Evolutionary conservation across 1,139 yeast genomes (phyloP).

Genomic region (Yamadazyma trypodendri): DNA sequence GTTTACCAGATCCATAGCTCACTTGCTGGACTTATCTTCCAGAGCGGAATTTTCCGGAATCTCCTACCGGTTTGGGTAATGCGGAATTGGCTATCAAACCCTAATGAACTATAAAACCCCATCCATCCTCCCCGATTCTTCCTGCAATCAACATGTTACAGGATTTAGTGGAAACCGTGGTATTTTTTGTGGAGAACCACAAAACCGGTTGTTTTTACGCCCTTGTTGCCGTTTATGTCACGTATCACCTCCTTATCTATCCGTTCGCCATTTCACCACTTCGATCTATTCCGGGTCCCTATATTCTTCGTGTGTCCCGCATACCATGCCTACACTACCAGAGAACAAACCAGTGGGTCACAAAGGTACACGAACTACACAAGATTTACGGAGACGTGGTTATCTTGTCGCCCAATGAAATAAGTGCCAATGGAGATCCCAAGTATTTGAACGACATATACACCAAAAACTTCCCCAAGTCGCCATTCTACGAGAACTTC

Average conservation of each 20-base stretch:
- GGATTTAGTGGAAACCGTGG: conserved; percentile 4
- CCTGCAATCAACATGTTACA: conserved; percentile 9
- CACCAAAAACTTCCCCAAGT: conserved; percentile 56
- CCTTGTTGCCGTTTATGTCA: conserved; percentile 5
- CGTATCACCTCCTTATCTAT: conserved; percentile 35
- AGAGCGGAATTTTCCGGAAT: too few relatives aligned
- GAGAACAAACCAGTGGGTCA: conserved; percentile 53
- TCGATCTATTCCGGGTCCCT: conserved; percentile 61
- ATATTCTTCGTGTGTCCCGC: conserved; percentile 43
- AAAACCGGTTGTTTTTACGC: conserved; percentile 1
- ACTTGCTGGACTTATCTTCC: too few relatives aligned
- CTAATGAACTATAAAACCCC: too few relatives aligned
- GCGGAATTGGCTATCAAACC: too few relatives aligned
- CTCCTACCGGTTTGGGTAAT: too few relatives aligned
- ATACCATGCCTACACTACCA: conserved; percentile 53
- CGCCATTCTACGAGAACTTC: conserved; percentile 61
- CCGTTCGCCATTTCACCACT: conserved; percentile 54
- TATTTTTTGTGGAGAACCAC: conserved; percentile 10
- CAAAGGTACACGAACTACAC: conserved; percentile 52
- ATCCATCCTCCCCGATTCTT: too few relatives aligned
- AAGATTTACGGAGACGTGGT: conserved; percentile 57
- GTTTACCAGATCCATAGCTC: too few relatives aligned
- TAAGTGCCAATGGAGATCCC: conserved; percentile 55
- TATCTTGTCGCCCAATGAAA: conserved; percentile 59
- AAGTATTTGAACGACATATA: conserved; percentile 57